phyloP scores from a whole-genome alignment of 140 eudicot species.

The Oenanthe javanica region DNA sequence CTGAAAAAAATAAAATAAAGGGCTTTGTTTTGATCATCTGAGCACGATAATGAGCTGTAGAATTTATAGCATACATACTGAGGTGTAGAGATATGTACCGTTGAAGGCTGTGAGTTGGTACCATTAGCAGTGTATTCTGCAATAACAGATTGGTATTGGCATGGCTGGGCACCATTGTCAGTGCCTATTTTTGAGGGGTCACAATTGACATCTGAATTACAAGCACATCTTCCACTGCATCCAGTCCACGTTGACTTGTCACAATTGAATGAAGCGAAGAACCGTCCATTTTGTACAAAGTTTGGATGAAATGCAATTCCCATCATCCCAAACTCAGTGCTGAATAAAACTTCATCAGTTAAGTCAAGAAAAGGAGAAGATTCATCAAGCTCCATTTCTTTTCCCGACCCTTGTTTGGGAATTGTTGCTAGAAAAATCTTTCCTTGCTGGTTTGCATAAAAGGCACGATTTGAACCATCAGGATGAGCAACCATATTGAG shows the following conservation, averaged over 20 bases:
- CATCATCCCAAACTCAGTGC: slow-evolving; percentile 68
- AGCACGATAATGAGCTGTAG: neutral
- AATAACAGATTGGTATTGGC: slow-evolving; percentile 69
- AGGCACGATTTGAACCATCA: slow-evolving; percentile 77
- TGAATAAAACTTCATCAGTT: slow-evolving; percentile 59
- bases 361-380: slow-evolving; percentile 66
- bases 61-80: neutral
- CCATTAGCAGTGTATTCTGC: slow-evolving; percentile 73
- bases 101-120: slow-evolving; percentile 43
- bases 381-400: slow-evolving; percentile 47
- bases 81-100: slow-evolving; percentile 31
- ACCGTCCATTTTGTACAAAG: slow-evolving; percentile 65
- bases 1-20: slow-evolving; percentile 22
- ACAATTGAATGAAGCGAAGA: slow-evolving; percentile 78
- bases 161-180: slow-evolving; percentile 56
- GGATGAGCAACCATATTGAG: slow-evolving; percentile 72
- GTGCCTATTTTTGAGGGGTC: slow-evolving; percentile 57
- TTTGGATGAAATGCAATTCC: slow-evolving; percentile 86
- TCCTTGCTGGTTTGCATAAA: slow-evolving; percentile 70
- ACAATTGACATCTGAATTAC: slow-evolving; percentile 78
- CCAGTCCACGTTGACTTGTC: slow-evolving; percentile 54
- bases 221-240: slow-evolving; percentile 77
- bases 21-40: neutral
- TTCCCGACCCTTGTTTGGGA: slow-evolving; percentile 60
- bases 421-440: slow-evolving; percentile 69